Evolutionary conservation across 2,329 filamentous ascomycete genomes (phyloP), one percentile per base, ranked within the genome.

Genomic region (Elsinoe perseae): DNA sequence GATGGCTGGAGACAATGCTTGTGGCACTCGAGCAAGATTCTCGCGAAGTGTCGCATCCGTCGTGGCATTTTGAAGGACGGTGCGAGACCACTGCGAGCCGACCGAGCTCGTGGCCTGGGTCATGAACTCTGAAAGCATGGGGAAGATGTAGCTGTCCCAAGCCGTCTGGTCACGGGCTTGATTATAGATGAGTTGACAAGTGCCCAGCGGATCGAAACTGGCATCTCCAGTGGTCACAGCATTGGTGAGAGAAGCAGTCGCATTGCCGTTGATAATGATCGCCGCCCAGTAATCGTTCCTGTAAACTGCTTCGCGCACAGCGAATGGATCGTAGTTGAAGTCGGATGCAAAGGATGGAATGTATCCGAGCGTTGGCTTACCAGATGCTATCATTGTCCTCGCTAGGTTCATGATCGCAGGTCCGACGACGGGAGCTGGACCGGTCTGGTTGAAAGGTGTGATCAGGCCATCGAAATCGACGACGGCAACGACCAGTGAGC

Each of bases 391-490:
- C 52, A 77, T 69, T n/a, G 74, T 61, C 36, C 76, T 65, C 0
- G 74, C 76, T 0, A 77, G 65, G 27, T 75, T 63, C 1, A 73
- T 74, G 9, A 83, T 73, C 0, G 73, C 68, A 0, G 80, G 80
- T 1, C 82, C 82, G n/a, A 86, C 74, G 1, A 85, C 62, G 0
- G 81, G 75, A 16, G 71, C 64, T 14, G 72, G 71, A 3, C 70
- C 68, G 25, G 44, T 44, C 32, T 71, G 72, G 60, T 72, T 64
- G 59, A 79, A 83, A 1, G 80, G 80, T 1, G 77, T 70, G 2
- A 74, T 64, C 44, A 75, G 73, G 3, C 77, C 78, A 64, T 86
- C 83, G 60, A 85, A 84, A 64, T 85, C 80, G 25, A 86, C 82
- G 1, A 85, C 76, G 59, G 79, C 77, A 7, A 86, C 72, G 2